These are phyloP conservation scores for Gliomastix tumulicola DNA, from an alignment of 2,329 filamentous ascomycete species.

Conservation along the genomic window DNA sequence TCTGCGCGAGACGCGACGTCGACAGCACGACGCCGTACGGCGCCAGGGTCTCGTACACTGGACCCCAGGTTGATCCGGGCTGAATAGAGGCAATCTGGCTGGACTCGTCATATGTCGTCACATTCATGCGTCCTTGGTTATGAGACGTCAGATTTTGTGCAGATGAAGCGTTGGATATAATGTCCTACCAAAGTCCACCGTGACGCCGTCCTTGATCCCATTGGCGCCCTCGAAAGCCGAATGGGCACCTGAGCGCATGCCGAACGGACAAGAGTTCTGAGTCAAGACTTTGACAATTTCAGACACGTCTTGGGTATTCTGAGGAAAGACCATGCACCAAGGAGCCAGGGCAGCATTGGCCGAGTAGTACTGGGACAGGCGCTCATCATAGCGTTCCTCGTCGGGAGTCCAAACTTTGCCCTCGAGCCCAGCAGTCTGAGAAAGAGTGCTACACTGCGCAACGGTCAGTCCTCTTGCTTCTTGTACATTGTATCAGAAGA, in stretches of 20 bases:
- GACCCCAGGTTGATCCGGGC: constrained; percentile 31
- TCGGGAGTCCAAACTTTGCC: constrained; percentile 13
- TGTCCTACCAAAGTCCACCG: constrained; percentile 10
- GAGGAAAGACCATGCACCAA: constrained; percentile 19
- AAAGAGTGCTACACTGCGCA: constrained; percentile 16
- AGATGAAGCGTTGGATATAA: neutral
- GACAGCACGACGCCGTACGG: constrained; percentile 25
- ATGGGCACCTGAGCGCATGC: constrained; percentile 18
- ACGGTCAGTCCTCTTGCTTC: no score
- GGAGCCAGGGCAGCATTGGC: constrained; percentile 19
- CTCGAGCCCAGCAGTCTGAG: constrained; percentile 4
- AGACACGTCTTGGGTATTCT: constrained; percentile 13
- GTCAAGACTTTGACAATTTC: constrained; percentile 6
- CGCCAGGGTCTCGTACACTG: constrained; percentile 8
- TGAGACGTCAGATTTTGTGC: neutral
- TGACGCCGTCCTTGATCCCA: constrained; percentile 13
- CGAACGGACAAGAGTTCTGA: constrained; percentile 11
- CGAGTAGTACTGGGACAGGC: constrained; percentile 18
- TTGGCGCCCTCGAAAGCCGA: constrained; percentile 14
- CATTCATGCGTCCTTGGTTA: constrained; percentile 7
- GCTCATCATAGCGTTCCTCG: constrained; percentile 10
- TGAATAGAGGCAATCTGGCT: constrained; percentile 31
- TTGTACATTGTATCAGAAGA: no score
- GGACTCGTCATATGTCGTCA: constrained; percentile 7
- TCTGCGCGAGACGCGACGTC: constrained; percentile 28